Evolutionary conservation across 2,329 filamentous ascomycete species (phyloP).

Genomic region (Exophiala viscosa): DNA sequence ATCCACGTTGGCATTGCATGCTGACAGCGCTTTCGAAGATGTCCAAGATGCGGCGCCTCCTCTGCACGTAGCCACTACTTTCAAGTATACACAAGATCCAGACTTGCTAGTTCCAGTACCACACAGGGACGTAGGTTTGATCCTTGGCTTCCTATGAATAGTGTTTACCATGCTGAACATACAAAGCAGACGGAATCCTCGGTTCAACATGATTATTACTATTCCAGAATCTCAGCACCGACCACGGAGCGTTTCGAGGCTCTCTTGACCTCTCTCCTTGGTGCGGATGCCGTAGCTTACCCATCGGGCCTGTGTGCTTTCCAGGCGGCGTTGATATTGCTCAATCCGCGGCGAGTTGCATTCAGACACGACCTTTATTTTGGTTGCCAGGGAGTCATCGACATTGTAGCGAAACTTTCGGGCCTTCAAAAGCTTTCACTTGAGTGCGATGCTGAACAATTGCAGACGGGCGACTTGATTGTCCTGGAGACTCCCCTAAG

Average conservation of each 20-base stretch:
- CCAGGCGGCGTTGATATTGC: conserved; percentile 76
- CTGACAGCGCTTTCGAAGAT: conserved; percentile 71
- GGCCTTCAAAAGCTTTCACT: conserved; percentile 70
- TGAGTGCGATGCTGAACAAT: conserved; percentile 60
- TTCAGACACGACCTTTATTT: conserved; percentile 88
- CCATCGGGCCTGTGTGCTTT: conserved; percentile 81
- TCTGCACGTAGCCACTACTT: conserved; percentile 87
- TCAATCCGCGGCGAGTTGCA: conserved; percentile 78
- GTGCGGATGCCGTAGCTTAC: conserved; percentile 69
- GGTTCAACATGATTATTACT: conserved; percentile 65
- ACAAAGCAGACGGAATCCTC: too few relatives aligned
- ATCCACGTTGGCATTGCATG: conserved; percentile 73
- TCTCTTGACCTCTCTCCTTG: conserved; percentile 70
- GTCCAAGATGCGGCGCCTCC: conserved; percentile 80
- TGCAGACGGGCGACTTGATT: conserved; percentile 76
- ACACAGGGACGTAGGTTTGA: conserved; percentile 32
- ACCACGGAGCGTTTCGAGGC: conserved; percentile 83
- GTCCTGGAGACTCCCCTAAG: conserved; percentile 94
- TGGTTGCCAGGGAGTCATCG: conserved; percentile 83
- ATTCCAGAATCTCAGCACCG: conserved; percentile 75
- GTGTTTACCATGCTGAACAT: too few relatives aligned
- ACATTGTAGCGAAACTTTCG: conserved; percentile 69
- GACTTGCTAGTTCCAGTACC: conserved; percentile 54
- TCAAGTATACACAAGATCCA: conserved; percentile 72
- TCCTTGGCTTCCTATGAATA: too few relatives aligned